A percentile compares a stretch with the other conserved stretches of the same genome.
phyloP scores from a whole-genome alignment of 805 yeast species.

The Starmerella sp. region DNA sequence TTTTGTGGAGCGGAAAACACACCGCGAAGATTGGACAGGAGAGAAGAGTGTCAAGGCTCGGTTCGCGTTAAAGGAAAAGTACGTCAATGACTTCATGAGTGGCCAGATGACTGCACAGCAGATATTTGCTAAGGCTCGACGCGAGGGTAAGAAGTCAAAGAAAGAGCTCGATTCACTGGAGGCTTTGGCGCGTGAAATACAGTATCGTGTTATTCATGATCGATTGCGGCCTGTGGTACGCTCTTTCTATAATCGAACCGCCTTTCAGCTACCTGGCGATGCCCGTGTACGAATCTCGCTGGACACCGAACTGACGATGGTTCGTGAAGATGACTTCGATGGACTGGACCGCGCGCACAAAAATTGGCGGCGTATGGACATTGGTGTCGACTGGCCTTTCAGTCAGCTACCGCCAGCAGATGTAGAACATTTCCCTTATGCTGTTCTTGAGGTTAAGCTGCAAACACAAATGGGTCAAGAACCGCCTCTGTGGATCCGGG shows the following conservation, averaged over 20 bases:
- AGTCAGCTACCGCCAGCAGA: slow-evolving; percentile 72
- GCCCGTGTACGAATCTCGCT: slow-evolving; percentile 97
- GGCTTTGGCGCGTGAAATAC: slow-evolving; percentile 85
- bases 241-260: slow-evolving; percentile 94
- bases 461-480: slow-evolving; percentile 98
- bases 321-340: slow-evolving; percentile 94
- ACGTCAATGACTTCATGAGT: slow-evolving; percentile 69
- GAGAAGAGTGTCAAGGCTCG: slow-evolving; percentile 98
- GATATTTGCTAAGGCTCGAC: slow-evolving; percentile 83
- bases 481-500: slow-evolving; percentile 96
- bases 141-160: slow-evolving; percentile 76
- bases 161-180: slow-evolving; percentile 88
- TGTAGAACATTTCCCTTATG: slow-evolving; percentile 90
- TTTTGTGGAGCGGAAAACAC: slow-evolving; percentile 94
- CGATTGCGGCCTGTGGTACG: slow-evolving; percentile 88
- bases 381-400: slow-evolving; percentile 96
- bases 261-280: slow-evolving; percentile 98
- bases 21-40: slow-evolving; percentile 99
- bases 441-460: slow-evolving; percentile 90
- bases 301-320: slow-evolving; percentile 95
- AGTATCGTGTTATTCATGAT: slow-evolving; percentile 74
- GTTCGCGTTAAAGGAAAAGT: slow-evolving; percentile 81
- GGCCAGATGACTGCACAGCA: slow-evolving; percentile 82
- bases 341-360: slow-evolving; percentile 79
- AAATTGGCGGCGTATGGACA: slow-evolving; percentile 98